Evolutionary conservation across 345 rosid species (phyloP), one percentile per base, ranked within the genome.

Genomic region (Sapria himalayana): DNA sequence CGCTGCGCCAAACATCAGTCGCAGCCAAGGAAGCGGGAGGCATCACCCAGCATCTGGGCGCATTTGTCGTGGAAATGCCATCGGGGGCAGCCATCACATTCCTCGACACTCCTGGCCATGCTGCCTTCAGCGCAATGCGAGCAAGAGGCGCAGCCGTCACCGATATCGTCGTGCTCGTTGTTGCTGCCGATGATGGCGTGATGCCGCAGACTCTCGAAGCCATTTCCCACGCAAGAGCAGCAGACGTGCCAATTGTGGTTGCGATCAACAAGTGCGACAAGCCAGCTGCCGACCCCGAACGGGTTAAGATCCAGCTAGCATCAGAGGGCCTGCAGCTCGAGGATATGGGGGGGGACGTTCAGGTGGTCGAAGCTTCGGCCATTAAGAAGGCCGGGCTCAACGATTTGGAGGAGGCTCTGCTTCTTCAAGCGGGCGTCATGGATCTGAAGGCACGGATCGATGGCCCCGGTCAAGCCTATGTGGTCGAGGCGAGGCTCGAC

Each of bases 171-270:
- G 98, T 89, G 56, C 69, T 82, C 50, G 95, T 89, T 22, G 93
- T 77, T 21, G 98, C 95, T 46, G 93, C 93, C 21, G 98, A 76
- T 69, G 98, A 89, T 54, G 92, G 95, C 39, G 84, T 82, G 56
- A 89, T 89, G 93, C 95, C 98, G 11, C 95, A 89, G 66, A 89
- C 94, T 7, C 72, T 71, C 2, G 98, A 89, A 60, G 91, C 98
- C 39, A 70, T 89, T 49, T 52, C 78, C 15, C 93, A 89, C 44
- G 98, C 93, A 51, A 79, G 70, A 64, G 71, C 54, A 6, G 95
- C 98, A 12, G 69, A 79, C 59, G 95, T 79, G 37, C 86, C 93
- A 0, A 64, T 82, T 38, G 93, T 89, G 29, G 95, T 82, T 59
- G 95, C 93, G 2, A 58, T 89, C 39, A 82, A 89, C 39, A 82